Evolutionary conservation across 2,329 filamentous ascomycete genomes (phyloP).

Genomic region (Aureobasidium sp.): DNA sequence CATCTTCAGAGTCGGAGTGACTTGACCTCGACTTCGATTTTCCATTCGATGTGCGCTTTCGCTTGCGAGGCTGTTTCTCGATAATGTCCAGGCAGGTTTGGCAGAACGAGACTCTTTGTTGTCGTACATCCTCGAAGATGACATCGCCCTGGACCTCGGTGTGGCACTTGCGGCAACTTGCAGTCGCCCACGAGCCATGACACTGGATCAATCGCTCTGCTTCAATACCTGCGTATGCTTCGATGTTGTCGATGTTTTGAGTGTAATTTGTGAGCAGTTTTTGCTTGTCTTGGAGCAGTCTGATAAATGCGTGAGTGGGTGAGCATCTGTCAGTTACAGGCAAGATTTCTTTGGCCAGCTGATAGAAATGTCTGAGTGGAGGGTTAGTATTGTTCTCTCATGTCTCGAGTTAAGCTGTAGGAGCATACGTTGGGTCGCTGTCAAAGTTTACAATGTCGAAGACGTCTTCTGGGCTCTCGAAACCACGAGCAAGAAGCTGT

Average conservation of each 20-base stretch:
- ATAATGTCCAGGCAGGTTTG: conserved; percentile 56
- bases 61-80: conserved; percentile 16
- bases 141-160: conserved; percentile 63
- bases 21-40: conserved; percentile 35
- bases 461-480: conserved; percentile 82
- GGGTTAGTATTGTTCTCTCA: neutral
- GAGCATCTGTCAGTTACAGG: conserved; percentile 67
- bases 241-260: conserved; percentile 95
- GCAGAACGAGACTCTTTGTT: conserved; percentile 69
- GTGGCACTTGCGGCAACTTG: conserved; percentile 76
- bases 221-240: conserved; percentile 73
- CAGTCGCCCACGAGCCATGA: conserved; percentile 91
- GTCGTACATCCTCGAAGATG: conserved; percentile 72
- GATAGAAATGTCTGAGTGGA: conserved; percentile 64
- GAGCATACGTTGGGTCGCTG: conserved; percentile 56
- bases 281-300: conserved; percentile 73
- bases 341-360: conserved; percentile 81
- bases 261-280: conserved; percentile 96
- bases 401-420: neutral
- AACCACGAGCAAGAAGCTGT: conserved; percentile 67
- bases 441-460: conserved; percentile 87
- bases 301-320: conserved; percentile 90
- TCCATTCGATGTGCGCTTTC: conserved; percentile 41
- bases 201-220: conserved; percentile 85
- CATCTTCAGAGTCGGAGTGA: conserved; percentile 46